Evolutionary conservation across 345 rosid species (phyloP).

Genomic region (Eucalyptus caleyi): DNA sequence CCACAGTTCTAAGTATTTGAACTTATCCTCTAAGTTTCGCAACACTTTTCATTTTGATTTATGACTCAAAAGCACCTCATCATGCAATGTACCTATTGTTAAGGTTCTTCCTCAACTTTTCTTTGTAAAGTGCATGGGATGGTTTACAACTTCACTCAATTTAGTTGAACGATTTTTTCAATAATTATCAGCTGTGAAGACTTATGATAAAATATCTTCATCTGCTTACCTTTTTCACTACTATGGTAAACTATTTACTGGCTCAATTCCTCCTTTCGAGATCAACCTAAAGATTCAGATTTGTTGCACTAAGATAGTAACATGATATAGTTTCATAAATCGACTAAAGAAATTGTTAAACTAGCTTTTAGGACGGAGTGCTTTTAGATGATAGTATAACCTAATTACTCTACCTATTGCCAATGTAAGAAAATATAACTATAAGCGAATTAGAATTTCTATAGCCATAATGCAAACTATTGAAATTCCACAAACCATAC

Average conservation of each 20-base stretch:
- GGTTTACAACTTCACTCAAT: not conserved
- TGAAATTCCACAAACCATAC: not conserved
- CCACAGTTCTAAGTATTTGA: too few species aligned
- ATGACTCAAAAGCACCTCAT: too few species aligned
- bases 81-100: too few species aligned
- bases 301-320: accelerated
- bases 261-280: accelerated
- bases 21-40: too few species aligned
- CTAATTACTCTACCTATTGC: not conserved
- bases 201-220: accelerated
- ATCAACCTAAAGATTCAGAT: accelerated
- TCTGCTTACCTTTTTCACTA: accelerated
- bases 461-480: not conserved
- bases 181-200: accelerated
- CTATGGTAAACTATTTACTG: accelerated
- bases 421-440: accelerated
- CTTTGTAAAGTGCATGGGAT: accelerated
- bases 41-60: too few species aligned
- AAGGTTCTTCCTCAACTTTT: too few species aligned
- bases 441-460: not conserved
- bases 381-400: not conserved
- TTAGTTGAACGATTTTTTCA: not conserved
- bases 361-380: accelerated
- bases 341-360: not conserved
- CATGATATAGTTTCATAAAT: not conserved